Base-by-base conservation (phyloP, 1,284 basidiomycete genomes). In the Rhodotorula mucilaginosa region DNA sequence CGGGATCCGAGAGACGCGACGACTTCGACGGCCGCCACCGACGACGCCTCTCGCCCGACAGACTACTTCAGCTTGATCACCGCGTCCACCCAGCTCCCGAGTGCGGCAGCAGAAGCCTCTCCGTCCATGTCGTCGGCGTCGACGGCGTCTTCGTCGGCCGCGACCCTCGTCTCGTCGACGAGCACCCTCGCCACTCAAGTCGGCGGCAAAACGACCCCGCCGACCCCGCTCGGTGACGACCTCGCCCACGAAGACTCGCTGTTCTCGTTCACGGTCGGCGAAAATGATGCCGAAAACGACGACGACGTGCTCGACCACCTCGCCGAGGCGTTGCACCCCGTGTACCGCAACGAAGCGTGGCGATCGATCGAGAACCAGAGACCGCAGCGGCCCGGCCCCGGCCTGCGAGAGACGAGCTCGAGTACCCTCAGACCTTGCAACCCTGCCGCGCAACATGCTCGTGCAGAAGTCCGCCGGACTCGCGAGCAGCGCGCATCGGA, bases 301-400 rank as follows among this genome's bases (percentile, higher is more conserved):
- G 46, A 34, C 34, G 7, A 18, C 21, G 15, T 16, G 23, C 16
- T 19, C 47, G 67, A 29, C 57, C 8, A 13, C 7, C 13, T 34
- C 19, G 13, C 49, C 12, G n/a, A 19, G 12, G 60, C 66, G 0
- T 39, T 68, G 26, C 49, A 52, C 31, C 61, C 67, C 21, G 57
- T 68, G 3, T 68, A 52, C 57, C 67, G 67, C 34, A 68, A 68
- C 57, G 67, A 68, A 46, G 67, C 67, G 12, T 68, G 67, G 67
- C 54, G 61, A 5, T 15, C 48, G 39, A 6, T 49, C 57, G 48
- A 19, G n/a, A 23, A 16, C 31, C 8, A 59, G 21, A 16, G 64
- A 18, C 16, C 21, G 3, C 19, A n/a, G 23, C 31, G 44, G 16
- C 58, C 54, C 12, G n/a, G 23, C 18, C 58, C 58, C 5, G 23